phyloP scores from a whole-genome alignment of 805 yeast genomes.

The Phaffomyces thermotolerans region DNA sequence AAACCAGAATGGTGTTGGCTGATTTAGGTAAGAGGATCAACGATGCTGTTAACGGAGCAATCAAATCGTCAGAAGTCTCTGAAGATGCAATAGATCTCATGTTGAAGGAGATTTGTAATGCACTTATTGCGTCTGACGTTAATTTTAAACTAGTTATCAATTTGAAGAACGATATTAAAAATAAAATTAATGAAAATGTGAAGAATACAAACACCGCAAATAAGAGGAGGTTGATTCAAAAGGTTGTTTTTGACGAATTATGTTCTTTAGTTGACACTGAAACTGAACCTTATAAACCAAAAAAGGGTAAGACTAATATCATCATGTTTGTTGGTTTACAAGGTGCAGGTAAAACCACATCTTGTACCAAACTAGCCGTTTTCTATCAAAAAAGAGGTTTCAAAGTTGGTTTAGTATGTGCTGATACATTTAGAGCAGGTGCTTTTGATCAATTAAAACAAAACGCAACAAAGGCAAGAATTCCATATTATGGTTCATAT shows the following conservation, averaged over 20 bases:
- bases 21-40: conserved; percentile 74
- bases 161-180: conserved; percentile 64
- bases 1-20: conserved; percentile 57
- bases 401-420: conserved; percentile 95
- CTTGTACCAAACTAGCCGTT: conserved; percentile 94
- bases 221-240: conserved; percentile 76
- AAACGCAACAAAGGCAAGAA: conserved; percentile 90
- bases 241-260: conserved; percentile 90
- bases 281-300: conserved; percentile 65
- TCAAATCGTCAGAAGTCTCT: conserved; percentile 47
- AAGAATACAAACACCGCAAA: conserved; percentile 38
- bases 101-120: conserved; percentile 85
- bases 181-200: conserved; percentile 46
- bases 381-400: conserved; percentile 90
- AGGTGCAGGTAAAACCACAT: conserved; percentile 98
- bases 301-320: conserved; percentile 70
- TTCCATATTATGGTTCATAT: conserved; percentile 92
- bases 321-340: conserved; percentile 98
- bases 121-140: conserved; percentile 89
- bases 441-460: conserved; percentile 98
- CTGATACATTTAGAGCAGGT: conserved; percentile 99
- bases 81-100: conserved; percentile 59
- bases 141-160: conserved; percentile 77
- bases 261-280: conserved; percentile 76
- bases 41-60: conserved; percentile 59